These are phyloP conservation scores for Schizophyllum commune DNA, from an alignment of 1,284 basidiomycete species.

Conservation along the genomic window DNA sequence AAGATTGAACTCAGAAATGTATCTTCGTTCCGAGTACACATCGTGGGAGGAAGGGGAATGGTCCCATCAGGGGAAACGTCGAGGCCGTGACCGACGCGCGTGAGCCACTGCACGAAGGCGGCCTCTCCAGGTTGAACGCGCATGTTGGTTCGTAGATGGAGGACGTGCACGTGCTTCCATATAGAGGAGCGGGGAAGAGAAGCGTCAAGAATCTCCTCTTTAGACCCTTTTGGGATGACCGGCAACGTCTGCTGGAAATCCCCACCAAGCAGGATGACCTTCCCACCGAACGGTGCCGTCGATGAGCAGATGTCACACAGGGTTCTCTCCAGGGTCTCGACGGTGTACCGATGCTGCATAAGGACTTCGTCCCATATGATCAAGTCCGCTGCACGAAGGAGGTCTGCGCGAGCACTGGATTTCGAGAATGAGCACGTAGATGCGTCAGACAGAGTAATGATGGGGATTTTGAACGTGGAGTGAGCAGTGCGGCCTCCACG, in stretches of 20 bases:
- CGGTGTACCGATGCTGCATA: constrained; percentile 23
- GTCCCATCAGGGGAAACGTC: constrained; percentile 9
- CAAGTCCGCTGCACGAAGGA: constrained; percentile 17
- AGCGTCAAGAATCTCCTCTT: constrained; percentile 21
- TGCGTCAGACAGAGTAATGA: constrained; percentile 10
- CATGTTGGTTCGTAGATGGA: constrained; percentile 25
- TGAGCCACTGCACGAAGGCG: no score
- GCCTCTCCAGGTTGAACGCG: no score
- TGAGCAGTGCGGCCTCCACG: constrained; percentile 24
- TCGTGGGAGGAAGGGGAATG: constrained; percentile 13
- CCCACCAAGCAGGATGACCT: constrained; percentile 33
- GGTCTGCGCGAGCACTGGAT: constrained; percentile 16
- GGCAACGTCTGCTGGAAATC: constrained; percentile 36
- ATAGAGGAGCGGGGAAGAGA: constrained; percentile 19
- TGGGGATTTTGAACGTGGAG: constrained; percentile 25
- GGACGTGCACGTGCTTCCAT: constrained; percentile 19
- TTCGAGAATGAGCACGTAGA: constrained; percentile 22
- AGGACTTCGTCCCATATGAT: constrained; percentile 33
- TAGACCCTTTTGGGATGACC: constrained; percentile 24
- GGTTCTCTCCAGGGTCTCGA: constrained; percentile 26
- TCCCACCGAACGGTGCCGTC: constrained; percentile 30
- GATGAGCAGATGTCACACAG: constrained; percentile 21
- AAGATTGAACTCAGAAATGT: constrained; percentile 21
- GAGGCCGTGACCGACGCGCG: constrained; percentile 23
- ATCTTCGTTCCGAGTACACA: constrained; percentile 9